A percentile compares a stretch with the other conserved stretches of the same genome.
These are phyloP conservation scores for Coemansia sp. DNA, from an alignment of 192 early-diverging fungal species.

Conservation along the genomic window DNA sequence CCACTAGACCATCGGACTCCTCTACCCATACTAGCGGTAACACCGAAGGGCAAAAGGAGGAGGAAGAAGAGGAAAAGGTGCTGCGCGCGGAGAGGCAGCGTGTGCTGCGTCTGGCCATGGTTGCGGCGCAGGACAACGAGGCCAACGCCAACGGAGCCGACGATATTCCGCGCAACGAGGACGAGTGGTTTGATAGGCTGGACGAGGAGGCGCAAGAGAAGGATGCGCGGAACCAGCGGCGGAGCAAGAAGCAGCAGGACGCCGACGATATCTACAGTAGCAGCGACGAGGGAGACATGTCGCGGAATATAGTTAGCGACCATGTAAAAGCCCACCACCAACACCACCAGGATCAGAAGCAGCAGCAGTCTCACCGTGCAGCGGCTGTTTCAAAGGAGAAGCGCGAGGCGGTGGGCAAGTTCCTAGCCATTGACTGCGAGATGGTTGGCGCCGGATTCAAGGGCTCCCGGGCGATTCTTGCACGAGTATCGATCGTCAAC, in stretches of 20 bases:
- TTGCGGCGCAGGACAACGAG: constrained; percentile 23
- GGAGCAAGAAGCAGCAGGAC: constrained; percentile 11
- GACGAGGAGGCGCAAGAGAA: constrained; percentile 16
- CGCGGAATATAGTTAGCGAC: constrained; percentile 17
- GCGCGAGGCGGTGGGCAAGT: constrained; percentile 69
- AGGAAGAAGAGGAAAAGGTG: constrained; percentile 3
- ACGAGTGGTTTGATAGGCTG: constrained; percentile 38
- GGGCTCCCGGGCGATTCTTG: constrained; percentile 82
- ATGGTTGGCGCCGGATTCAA: constrained; percentile 95
- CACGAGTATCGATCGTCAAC: constrained; percentile 92
- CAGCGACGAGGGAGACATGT: constrained; percentile 25
- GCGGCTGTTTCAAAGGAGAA: constrained; percentile 19
- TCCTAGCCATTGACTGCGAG: constrained; percentile 97
- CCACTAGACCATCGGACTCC: too few relatives aligned
- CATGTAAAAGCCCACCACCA: constrained; percentile 10
- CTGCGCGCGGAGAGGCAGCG: constrained; percentile 23
- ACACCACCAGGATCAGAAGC: too few relatives aligned
- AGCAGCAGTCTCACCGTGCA: neutral
- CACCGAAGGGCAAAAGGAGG: neutral
- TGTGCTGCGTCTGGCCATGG: constrained; percentile 31
- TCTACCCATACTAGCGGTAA: neutral
- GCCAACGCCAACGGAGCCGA: constrained; percentile 3
- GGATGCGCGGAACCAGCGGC: neutral
- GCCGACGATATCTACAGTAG: constrained; percentile 20
- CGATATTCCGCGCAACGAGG: constrained; percentile 29